Percentiles rank a stretch among this genome's conserved stretches.
phyloP scores from a whole-genome alignment of 108 stramenopile genomes.

The Cyclotella choctawhatcheeana region DNA sequence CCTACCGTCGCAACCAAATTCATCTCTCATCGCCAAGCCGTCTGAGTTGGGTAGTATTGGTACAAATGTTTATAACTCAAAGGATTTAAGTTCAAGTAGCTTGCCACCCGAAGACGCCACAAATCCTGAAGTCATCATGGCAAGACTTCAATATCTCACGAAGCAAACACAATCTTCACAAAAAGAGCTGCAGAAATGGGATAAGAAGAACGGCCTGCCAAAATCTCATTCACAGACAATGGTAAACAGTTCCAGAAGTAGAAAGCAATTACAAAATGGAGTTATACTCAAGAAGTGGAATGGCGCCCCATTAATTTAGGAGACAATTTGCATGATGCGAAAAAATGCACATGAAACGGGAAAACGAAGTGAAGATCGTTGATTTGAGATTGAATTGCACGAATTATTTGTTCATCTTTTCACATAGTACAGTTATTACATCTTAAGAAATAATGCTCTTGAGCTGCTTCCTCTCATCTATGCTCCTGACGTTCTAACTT shows the following conservation, averaged over 20 bases:
- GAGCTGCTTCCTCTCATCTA: conserved; percentile 8
- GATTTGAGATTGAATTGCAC: too few species aligned
- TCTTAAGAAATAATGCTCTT: too few species aligned
- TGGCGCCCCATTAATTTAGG: not conserved
- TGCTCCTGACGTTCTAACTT: too few species aligned
- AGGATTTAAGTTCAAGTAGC: too few species aligned
- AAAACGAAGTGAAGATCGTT: too few species aligned
- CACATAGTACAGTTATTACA: too few species aligned
- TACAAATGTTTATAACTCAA: too few species aligned
- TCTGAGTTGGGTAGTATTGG: too few species aligned
- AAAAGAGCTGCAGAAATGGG: conserved; percentile 43
- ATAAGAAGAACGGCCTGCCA: conserved; percentile 47
- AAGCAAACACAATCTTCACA: conserved; percentile 33
- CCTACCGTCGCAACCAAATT: not conserved
- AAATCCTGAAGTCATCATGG: conserved; percentile 35
- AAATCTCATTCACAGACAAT: conserved; percentile 52
- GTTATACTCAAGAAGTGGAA: conserved; percentile 46
- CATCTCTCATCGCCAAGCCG: too few species aligned
- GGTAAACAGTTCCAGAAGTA: conserved; percentile 42
- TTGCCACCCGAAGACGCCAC: conserved; percentile 20
- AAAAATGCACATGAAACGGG: not conserved
- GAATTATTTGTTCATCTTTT: too few species aligned
- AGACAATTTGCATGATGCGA: too few species aligned
- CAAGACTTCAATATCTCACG: conserved; percentile 26
- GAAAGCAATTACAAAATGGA: conserved; percentile 45